Evolutionary conservation across 2,329 filamentous ascomycete species (phyloP), one percentile per base, ranked within the genome.

Genomic region (Trichoderma arundinaceum): DNA sequence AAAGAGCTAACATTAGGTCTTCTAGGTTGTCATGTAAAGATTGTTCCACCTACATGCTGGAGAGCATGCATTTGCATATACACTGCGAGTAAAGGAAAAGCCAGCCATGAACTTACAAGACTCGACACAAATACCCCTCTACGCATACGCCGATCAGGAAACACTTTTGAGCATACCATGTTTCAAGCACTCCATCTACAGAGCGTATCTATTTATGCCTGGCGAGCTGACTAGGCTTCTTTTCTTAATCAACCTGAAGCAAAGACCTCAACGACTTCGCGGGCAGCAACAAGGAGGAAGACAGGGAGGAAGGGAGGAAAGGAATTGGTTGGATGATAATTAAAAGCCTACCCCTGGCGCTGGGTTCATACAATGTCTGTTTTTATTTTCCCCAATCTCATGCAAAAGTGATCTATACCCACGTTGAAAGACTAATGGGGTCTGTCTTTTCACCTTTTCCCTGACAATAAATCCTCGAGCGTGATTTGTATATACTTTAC

Each of bases 1-100:
- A 82, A 87, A 74, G 33, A 51, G 28, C 59, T 63, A 28, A 63
- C 59, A 54, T 46, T 7, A 1, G 3, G 22, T 19, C 15, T 9
- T 17, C 13, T 32, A 63, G 59, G 39, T 63, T 46, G 7, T 63
- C 28, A 63, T 63, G 59, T 63, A 63, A 32, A 12, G n/a, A 22
- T 15, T 35, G 4, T 41, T 61, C 4, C 9, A 10, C 35, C 17
- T 41, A 19, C 33, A 17, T 41, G 35, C 49, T 33, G 44, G 49
- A 60, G 44, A 51, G 44, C 33, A 41, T 19, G 22, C 48, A 52
- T 43, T 33, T 43, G 44, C 38, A 33, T 28, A 48, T 52, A 41
- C 4, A 52, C 8, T 4, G 15, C 15, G 10, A 9, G 38, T 15
- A 19, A 33, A 51, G 12, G 44, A 19, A 35, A 17, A 19, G 46